Conservation (phyloP, 805 yeast species). For the Kuraishia molischiana region DNA sequence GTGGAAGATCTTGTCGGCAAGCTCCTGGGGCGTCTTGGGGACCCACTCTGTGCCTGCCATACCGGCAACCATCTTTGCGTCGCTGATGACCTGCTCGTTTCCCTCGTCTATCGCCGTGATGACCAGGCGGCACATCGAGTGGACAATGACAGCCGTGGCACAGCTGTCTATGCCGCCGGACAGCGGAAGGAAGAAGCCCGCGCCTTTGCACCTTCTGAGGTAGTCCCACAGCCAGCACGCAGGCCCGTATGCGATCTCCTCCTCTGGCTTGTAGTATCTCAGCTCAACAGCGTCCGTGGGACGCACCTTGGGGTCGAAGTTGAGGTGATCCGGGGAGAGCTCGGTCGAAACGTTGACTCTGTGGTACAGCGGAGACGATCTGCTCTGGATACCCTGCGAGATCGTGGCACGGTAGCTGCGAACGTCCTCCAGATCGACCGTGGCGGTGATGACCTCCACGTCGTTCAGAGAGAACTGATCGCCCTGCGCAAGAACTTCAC, state of each 20-base stretch:
- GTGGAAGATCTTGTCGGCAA: conserved; percentile 71
- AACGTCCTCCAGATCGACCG: conserved; percentile 88
- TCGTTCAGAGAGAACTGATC: conserved; percentile 83
- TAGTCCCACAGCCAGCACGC: conserved; percentile 99
- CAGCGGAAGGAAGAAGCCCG: conserved; percentile 87
- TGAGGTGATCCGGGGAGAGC: conserved; percentile 47
- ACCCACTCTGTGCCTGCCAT: conserved; percentile 38
- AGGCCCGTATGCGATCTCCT: conserved; percentile 96
- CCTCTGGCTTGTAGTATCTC: conserved; percentile 75
- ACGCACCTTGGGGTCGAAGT: conserved; percentile 48
- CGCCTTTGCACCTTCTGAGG: conserved; percentile 79
- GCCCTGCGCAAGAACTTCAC: conserved; percentile 87
- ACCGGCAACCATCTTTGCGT: conserved; percentile 62
- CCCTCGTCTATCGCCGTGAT: conserved; percentile 59
- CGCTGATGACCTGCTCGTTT: conserved; percentile 65
- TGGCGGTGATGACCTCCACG: conserved; percentile 93
- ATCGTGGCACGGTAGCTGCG: conserved; percentile 66
- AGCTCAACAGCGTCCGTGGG: conserved; percentile 48
- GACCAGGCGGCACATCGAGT: conserved; percentile 88
- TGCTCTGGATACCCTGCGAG: conserved; percentile 69
- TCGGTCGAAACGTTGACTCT: conserved; percentile 56
- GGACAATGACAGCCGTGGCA: conserved; percentile 92
- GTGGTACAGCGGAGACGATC: conserved; percentile 31
- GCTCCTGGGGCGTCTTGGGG: conserved; percentile 68
- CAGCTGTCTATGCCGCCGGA: conserved; percentile 98